Percentiles rank a stretch among this genome's conserved stretches.
Evolutionary conservation across 2,329 filamentous ascomycete species (phyloP).

Genomic region (Davidsoniella australis): DNA sequence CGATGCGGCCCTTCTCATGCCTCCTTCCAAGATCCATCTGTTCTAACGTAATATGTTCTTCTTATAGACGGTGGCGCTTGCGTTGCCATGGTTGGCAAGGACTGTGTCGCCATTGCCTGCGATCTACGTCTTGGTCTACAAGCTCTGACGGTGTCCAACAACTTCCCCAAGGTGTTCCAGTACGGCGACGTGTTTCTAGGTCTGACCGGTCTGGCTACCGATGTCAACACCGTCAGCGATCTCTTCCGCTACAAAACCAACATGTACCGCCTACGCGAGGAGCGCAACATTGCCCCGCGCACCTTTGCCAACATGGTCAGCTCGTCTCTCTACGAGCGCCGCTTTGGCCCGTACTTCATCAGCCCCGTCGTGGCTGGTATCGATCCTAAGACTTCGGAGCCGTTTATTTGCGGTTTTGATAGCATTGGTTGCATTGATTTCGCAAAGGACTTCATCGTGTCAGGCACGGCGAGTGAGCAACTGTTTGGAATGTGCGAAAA

Average conservation of each 20-base stretch:
- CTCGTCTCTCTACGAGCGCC: constrained; percentile 78
- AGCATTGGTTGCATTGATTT: constrained; percentile 99
- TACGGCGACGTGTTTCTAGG: constrained; percentile 94
- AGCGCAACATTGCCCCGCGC: constrained; percentile 83
- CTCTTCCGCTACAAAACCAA: constrained; percentile 99
- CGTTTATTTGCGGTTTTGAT: constrained; percentile 98
- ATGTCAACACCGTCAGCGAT: constrained; percentile 85
- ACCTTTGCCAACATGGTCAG: constrained; percentile 95
- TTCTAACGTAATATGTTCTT: constrained; percentile 2
- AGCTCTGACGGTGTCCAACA: constrained; percentile 93
- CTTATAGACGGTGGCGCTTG: constrained; percentile 66
- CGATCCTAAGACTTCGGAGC: constrained; percentile 82
- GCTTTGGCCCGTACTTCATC: constrained; percentile 95
- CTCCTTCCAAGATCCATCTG: constrained; percentile 4
- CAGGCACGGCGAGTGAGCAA: constrained; percentile 90
- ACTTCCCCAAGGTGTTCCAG: constrained; percentile 99
- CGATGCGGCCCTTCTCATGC: not conserved
- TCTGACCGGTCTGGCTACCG: constrained; percentile 88
- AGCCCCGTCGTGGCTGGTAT: constrained; percentile 87
- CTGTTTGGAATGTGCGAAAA: constrained; percentile 97
- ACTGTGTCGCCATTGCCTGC: constrained; percentile 98
- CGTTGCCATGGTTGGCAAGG: constrained; percentile 98
- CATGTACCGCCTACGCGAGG: constrained; percentile 97
- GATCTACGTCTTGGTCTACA: constrained; percentile 95
- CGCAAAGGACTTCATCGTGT: constrained; percentile 98